phyloP scores from a whole-genome alignment of 73 alveolate genomes.

The Uronychia setigera region DNA sequence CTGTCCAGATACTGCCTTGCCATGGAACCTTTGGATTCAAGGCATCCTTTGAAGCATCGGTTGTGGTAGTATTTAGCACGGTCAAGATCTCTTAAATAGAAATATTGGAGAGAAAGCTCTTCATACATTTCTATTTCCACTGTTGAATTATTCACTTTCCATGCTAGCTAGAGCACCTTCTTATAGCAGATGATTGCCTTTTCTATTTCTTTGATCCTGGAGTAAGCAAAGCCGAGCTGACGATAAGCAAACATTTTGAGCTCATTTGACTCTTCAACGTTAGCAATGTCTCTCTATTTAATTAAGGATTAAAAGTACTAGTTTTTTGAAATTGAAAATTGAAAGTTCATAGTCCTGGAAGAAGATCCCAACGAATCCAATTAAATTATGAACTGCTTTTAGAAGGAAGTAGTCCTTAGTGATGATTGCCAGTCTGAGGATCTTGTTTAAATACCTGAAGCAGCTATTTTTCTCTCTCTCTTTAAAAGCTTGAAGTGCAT shows the following conservation, averaged over 20 bases:
- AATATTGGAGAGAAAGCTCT: conserved; percentile 25
- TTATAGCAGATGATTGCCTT: conserved; percentile 36
- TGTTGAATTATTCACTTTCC: conserved; percentile 16
- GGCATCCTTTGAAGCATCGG: conserved; percentile 34
- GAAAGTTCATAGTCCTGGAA: conserved; percentile 27
- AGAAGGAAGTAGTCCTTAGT: background rate
- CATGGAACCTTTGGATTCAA: conserved; percentile 34
- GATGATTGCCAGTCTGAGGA: background rate
- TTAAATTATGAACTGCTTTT: conserved; percentile 1
- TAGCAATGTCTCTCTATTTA: conserved; percentile 21
- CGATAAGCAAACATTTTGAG: conserved; percentile 35
- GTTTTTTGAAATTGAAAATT: conserved; percentile 3
- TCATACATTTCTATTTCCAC: conserved; percentile 39
- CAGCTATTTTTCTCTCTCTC: background rate
- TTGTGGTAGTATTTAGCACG: conserved; percentile 38
- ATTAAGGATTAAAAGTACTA: background rate
- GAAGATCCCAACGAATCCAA: conserved; percentile 27
- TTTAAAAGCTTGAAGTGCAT: background rate
- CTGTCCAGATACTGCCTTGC: conserved; percentile 19
- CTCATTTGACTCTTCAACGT: conserved; percentile 7
- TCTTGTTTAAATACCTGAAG: background rate
- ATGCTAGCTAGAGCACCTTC: conserved; percentile 39
- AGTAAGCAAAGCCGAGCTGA: conserved; percentile 31
- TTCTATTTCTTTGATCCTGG: conserved; percentile 14
- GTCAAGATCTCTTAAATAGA: conserved; percentile 44